Percentiles rank a stretch among this genome's conserved stretches.
These are phyloP conservation scores for Stentor coeruleus DNA, from an alignment of 73 alveolate species.

Conservation along the genomic window DNA sequence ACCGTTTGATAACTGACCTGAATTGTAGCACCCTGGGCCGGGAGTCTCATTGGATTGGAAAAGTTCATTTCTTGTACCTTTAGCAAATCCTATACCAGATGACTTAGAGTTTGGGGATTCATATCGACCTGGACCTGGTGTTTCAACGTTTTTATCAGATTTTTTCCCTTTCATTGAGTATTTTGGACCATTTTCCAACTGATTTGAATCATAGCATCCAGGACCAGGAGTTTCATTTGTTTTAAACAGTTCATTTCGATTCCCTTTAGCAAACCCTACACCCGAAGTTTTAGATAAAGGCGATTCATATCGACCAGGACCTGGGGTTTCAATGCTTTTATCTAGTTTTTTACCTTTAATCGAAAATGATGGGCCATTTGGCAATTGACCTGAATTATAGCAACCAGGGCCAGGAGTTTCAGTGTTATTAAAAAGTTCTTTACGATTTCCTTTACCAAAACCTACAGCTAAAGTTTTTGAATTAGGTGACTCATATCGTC, in stretches of 20 bases:
- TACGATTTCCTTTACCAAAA: not conserved
- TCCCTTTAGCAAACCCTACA: no score
- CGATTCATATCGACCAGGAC: no score
- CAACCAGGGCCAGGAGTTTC: not conserved
- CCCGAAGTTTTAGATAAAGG: no score
- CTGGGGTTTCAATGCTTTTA: not conserved
- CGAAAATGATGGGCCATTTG: no score
- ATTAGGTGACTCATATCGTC: not conserved
- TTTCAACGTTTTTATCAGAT: not conserved
- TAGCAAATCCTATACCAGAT: not conserved
- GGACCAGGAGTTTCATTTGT: not conserved
- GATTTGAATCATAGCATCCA: not conserved
- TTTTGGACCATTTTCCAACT: not conserved
- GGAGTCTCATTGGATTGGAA: not conserved
- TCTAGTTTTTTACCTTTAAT: not conserved
- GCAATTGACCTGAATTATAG: no score
- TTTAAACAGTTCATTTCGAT: not conserved
- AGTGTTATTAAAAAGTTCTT: not conserved
- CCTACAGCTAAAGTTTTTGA: not conserved
- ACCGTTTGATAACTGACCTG: not conserved
- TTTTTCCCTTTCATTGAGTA: not conserved
- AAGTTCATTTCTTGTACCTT: not conserved
- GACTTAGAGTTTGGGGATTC: not conserved
- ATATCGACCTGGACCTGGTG: conserved; percentile 12
- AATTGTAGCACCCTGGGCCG: not conserved